These are phyloP conservation scores for Aspergillus novoparasiticus DNA, from an alignment of 2,329 filamentous ascomycete species.

Conservation along the genomic window DNA sequence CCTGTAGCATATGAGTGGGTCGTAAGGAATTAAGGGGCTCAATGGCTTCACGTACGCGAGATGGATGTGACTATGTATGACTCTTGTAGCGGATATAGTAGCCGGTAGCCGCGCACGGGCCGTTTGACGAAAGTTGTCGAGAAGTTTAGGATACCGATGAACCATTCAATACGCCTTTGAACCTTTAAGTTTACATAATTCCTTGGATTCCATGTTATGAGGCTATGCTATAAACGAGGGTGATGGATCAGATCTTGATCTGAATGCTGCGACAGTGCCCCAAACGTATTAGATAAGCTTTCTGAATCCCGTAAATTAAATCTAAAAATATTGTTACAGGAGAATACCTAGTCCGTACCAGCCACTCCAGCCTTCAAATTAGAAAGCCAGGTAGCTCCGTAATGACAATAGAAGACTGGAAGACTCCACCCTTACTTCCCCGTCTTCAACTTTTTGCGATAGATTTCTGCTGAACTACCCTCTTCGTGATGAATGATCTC, in stretches of 20 bases:
- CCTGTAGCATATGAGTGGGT: background rate
- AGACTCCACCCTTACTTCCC: slow-evolving; percentile 5
- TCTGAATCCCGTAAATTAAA: background rate
- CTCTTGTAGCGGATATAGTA: background rate
- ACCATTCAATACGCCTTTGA: too few species aligned
- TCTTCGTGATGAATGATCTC: background rate
- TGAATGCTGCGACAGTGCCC: background rate
- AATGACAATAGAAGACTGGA: background rate
- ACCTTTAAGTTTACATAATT: too few species aligned
- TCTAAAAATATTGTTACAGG: background rate
- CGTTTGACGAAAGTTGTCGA: background rate
- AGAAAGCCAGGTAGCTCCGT: background rate
- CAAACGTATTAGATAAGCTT: background rate
- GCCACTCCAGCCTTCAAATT: too few species aligned
- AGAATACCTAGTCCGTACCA: too few species aligned
- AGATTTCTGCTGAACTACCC: background rate
- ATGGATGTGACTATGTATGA: background rate
- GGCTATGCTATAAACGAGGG: background rate
- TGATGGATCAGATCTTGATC: background rate
- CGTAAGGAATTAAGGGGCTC: background rate
- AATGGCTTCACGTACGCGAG: background rate
- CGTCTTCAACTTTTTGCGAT: background rate
- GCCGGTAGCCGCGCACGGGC: background rate
- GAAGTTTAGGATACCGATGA: background rate
- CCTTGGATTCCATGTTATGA: too few species aligned